Evolutionary conservation across 2,329 filamentous ascomycete species (phyloP), one percentile per base, ranked within the genome.

Genomic region (Aureobasidium subglaciale): DNA sequence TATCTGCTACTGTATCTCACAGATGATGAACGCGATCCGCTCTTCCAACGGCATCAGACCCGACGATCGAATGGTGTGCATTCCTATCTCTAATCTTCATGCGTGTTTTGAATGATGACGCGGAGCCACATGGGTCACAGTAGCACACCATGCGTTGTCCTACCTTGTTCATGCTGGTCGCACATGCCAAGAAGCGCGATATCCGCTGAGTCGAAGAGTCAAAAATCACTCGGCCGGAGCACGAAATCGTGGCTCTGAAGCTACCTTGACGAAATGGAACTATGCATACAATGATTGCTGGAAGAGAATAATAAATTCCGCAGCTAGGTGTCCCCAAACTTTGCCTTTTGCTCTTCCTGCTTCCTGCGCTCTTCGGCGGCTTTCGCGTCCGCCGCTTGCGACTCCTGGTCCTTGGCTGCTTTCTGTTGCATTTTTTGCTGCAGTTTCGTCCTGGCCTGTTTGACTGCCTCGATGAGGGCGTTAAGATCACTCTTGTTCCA

Each of bases 401-500:
- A 56, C 59, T 58, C 55, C 37, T 52, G 40, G 27, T 43, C 27
- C 55, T 56, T 34, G 18, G 55, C 57, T 13, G 57, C 41, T 29
- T 38, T 55, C 5, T 42, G 52, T 27, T 58, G 61, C 57, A 62
- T 30, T 40, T 61, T 62, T 29, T 63, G 61, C 50, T 65, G 59
- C 55, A 64, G 50, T 42, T 32, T 46, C 9, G 59, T 61, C 34
- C 63, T 58, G 8, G 65, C 65, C 25, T 64, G 60, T 11, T 62
- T 64, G 22, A 70, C 56, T 11, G 58, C 59, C 45, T 66, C 62
- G 10, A 65, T 63, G 52, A 62, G 68, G 57, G 20, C 57, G n/a
- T 58, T 60, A 55, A 65, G 68, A 22, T 65, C 63, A 8, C 60
- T 52, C 13, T 62, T 62, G 35, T 66, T 61, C 67, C 68, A 70